phyloP scores from a whole-genome alignment of 1,284 basidiomycete genomes.

The Tilletia indica region DNA sequence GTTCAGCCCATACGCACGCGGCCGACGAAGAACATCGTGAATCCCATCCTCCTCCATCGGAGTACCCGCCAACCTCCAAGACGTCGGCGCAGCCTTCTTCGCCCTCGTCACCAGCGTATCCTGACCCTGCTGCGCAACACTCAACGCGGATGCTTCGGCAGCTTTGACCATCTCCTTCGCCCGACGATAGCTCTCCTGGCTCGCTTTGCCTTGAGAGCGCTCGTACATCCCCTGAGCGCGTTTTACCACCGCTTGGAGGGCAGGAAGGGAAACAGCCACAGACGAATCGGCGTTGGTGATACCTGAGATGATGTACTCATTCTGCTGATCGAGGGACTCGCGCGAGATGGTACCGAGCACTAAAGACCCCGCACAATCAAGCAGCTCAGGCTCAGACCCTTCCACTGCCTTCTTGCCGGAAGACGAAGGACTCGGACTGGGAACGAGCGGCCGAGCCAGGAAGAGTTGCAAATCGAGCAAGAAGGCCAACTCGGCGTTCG shows the following conservation, averaged over 20 bases:
- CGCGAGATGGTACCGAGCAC: slow-evolving; percentile 78
- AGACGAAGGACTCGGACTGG: slow-evolving; percentile 58
- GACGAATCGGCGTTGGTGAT: slow-evolving; percentile 57
- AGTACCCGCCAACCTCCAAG: slow-evolving; percentile 66
- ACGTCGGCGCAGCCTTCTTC: slow-evolving; percentile 17
- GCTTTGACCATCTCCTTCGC: slow-evolving; percentile 79
- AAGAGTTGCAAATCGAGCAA: slow-evolving; percentile 91
- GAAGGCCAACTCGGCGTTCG: slow-evolving; percentile 80
- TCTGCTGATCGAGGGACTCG: slow-evolving; percentile 63
- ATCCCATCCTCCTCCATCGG: slow-evolving; percentile 68
- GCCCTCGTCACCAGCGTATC: neutral
- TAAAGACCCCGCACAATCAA: slow-evolving; percentile 40
- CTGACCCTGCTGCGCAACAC: slow-evolving; percentile 20
- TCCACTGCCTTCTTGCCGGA: slow-evolving; percentile 18
- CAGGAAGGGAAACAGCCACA: slow-evolving; percentile 66
- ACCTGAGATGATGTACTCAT: slow-evolving; percentile 74
- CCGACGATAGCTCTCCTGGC: slow-evolving; percentile 76
- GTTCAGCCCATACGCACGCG: slow-evolving; percentile 38
- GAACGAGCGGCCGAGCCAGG: slow-evolving; percentile 76
- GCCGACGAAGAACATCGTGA: slow-evolving; percentile 64
- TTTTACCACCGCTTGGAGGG: slow-evolving; percentile 80
- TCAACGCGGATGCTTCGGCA: slow-evolving; percentile 40
- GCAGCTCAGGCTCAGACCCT: slow-evolving; percentile 23
- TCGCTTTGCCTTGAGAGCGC: slow-evolving; percentile 85
- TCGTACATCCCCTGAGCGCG: slow-evolving; percentile 93